Evolutionary conservation across 1,284 basidiomycete species (phyloP), one percentile per base, ranked within the genome.

Genomic region (Porodaedalea pini): DNA sequence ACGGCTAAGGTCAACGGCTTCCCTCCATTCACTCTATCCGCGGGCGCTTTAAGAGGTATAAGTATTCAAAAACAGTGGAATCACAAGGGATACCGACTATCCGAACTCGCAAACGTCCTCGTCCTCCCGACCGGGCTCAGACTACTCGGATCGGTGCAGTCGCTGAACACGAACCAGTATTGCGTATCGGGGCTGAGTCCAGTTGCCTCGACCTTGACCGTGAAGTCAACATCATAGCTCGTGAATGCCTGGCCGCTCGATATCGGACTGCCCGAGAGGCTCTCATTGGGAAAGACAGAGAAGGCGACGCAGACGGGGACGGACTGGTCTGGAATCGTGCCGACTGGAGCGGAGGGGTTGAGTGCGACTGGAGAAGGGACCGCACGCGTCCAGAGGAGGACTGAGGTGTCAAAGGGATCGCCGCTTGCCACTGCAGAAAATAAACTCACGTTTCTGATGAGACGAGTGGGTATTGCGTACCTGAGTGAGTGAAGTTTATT

Each of bases 371-470:
- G 45, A 32, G 73, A 61, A 31, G 80, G 78, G 36, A 75, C 73
- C 5, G 79, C 79, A 39, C 79, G 75, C 1, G 84, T 86, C 84
- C 84, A 86, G 13, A 87, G 75, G 32, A 86, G 72, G 34, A 84
- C 77, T 32, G 81, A 83, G 6, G 74, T 75, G 61, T 81, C 79
- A 49, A 81, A 78, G 4, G 84, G 83, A 63, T 86, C 85, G 17
- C 84, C 85, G 52, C 45, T 50, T 29, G 57, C 57, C 21, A 59
- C 57, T 49, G 10, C 17, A 21, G 4, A n/a, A 45, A 17, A 4
- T 29, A 36, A 13, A 11, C n/a, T 5, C 11, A 21, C 15, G 17
- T 3, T 25, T 17, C 29, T 21, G 5, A 32, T 13, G 6, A 13
- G 13, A 6, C 13, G 7, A 6, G 32, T 34, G 6, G 13, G 13